These are phyloP conservation scores for Trapa incisa DNA, from an alignment of 345 rosid species.

Conservation along the genomic window DNA sequence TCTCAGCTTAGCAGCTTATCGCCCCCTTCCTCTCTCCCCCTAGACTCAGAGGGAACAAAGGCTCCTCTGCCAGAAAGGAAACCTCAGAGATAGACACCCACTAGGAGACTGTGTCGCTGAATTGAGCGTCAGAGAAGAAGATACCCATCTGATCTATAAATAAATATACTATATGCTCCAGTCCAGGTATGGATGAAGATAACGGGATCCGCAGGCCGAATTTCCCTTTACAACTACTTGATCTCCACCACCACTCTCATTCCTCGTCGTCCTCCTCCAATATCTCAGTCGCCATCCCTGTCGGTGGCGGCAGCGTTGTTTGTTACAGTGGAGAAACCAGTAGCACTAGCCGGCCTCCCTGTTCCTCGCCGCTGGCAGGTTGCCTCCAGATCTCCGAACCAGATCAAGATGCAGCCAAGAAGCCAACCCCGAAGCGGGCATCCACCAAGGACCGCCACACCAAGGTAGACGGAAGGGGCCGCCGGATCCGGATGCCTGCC, in stretches of 20 bases:
- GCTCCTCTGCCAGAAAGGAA: constrained; percentile 30
- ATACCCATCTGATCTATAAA: constrained; percentile 2
- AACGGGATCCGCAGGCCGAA: constrained; percentile 57
- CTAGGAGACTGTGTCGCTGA: constrained; percentile 10
- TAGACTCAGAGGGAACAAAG: constrained; percentile 2
- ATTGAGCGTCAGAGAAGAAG: constrained; percentile 13
- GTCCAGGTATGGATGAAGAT: constrained; percentile 37
- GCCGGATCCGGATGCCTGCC: constrained; percentile 94
- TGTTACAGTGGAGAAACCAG: background rate
- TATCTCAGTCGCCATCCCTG: constrained; percentile 12
- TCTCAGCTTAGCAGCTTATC: constrained; percentile 3
- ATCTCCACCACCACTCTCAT: background rate
- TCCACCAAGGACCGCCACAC: constrained; percentile 86
- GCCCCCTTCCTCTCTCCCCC: constrained; percentile 10
- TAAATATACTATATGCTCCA: background rate
- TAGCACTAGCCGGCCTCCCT: background rate
- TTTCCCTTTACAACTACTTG: constrained; percentile 73
- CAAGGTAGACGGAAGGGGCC: constrained; percentile 92
- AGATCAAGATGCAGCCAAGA: constrained; percentile 19
- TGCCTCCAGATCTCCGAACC: too few species aligned
- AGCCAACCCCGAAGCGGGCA: constrained; percentile 55
- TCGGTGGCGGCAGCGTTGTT: background rate
- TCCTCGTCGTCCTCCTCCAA: constrained; percentile 6
- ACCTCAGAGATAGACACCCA: constrained; percentile 14
- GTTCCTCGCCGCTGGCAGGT: background rate